These are phyloP conservation scores for Amanita fuliginea DNA, from an alignment of 768 basidiomycete genomes.

Conservation along the genomic window DNA sequence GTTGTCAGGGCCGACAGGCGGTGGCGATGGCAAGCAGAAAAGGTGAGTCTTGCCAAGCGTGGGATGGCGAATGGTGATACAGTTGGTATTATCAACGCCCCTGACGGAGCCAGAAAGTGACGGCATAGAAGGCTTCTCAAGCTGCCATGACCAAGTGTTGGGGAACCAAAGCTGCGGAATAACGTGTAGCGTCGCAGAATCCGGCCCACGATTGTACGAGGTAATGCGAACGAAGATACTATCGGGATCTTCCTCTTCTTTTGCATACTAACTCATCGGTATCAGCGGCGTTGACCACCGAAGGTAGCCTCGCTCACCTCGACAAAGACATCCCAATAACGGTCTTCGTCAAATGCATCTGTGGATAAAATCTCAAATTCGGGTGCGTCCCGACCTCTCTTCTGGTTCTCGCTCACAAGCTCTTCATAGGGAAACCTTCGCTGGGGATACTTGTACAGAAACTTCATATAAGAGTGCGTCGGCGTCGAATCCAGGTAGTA, in stretches of 20 bases:
- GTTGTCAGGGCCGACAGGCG: constrained; percentile 70
- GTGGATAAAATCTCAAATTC: constrained; percentile 95
- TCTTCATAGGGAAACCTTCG: constrained; percentile 88
- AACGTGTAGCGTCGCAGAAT: constrained; percentile 87
- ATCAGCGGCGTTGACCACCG: neutral
- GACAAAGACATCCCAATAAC: constrained; percentile 98
- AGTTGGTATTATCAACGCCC: constrained; percentile 39
- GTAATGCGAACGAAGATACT: constrained; percentile 90
- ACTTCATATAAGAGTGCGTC: constrained; percentile 99
- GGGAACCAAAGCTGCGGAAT: constrained; percentile 96
- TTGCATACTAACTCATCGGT: constrained; percentile 67
- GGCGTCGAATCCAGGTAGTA: constrained; percentile 98
- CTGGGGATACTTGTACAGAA: constrained; percentile 98
- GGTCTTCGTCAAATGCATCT: constrained; percentile 81
- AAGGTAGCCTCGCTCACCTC: constrained; percentile 50
- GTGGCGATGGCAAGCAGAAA: constrained; percentile 87
- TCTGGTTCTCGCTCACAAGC: constrained; percentile 75
- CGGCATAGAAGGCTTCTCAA: constrained; percentile 57
- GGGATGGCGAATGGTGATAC: constrained; percentile 64
- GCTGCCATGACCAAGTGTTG: constrained; percentile 96
- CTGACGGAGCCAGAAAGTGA: constrained; percentile 41
- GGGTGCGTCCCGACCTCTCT: constrained; percentile 71
- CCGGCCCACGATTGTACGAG: constrained; percentile 92
- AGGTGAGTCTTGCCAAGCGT: constrained; percentile 67
- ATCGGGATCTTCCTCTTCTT: constrained; percentile 87